Evolutionary conservation across 257 asterid species (phyloP).

Genomic region (Leptodermis oblonga): DNA sequence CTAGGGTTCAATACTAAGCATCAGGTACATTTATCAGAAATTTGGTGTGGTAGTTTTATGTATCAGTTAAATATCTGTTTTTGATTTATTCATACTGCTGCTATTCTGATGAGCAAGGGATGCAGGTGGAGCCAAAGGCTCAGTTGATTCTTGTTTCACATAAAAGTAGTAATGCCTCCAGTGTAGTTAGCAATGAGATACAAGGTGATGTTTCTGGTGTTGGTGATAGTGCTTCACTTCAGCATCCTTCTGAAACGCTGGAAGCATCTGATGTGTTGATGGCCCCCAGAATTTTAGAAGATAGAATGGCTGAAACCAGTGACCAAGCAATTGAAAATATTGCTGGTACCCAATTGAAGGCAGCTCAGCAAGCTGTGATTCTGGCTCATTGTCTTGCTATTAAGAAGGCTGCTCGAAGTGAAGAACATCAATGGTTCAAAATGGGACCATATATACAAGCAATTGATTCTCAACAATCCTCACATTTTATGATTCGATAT

Average conservation of each 20-base stretch:
- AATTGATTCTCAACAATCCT: slow-evolving; percentile 71
- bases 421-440: slow-evolving; percentile 77
- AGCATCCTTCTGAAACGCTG: slow-evolving; percentile 44
- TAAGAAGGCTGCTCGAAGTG: slow-evolving; percentile 65
- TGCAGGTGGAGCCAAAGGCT: slow-evolving; percentile 77
- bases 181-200: slow-evolving; percentile 25
- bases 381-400: slow-evolving; percentile 67
- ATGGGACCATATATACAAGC: slow-evolving; percentile 98
- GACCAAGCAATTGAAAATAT: slow-evolving; percentile 34
- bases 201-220: slow-evolving; percentile 18
- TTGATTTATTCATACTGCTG: neutral
- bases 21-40: slow-evolving; percentile 51
- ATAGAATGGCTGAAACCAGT: slow-evolving; percentile 32
- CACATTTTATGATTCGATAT: slow-evolving; percentile 58
- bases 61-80: neutral
- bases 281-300: slow-evolving; percentile 64
- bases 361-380: slow-evolving; percentile 74
- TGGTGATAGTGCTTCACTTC: slow-evolving; percentile 31
- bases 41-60: slow-evolving; percentile 4
- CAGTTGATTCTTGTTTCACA: slow-evolving; percentile 63
- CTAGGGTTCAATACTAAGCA: slow-evolving; percentile 84
- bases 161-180: slow-evolving; percentile 24
- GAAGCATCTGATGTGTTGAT: slow-evolving; percentile 78
- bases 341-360: slow-evolving; percentile 48
- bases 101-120: slow-evolving; percentile 22